phyloP scores from a whole-genome alignment of 306 rosid species.

The Clitoria ternatea region DNA sequence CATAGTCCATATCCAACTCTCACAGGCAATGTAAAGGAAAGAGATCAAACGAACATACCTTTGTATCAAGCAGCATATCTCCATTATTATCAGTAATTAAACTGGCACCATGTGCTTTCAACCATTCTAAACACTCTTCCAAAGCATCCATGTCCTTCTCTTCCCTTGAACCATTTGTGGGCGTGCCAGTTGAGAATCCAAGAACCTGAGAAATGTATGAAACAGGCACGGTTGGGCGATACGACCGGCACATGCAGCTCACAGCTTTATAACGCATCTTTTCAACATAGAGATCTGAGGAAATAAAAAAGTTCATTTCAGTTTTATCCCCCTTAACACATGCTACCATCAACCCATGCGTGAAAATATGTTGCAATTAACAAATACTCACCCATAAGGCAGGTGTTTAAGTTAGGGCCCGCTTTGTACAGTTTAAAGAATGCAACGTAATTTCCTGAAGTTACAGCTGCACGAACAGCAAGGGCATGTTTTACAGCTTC shows the following conservation, averaged over 20 bases:
- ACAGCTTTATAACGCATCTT: slow-evolving; percentile 93
- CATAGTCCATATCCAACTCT: background rate
- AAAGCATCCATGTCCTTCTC: slow-evolving; percentile 60
- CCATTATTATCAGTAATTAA: slow-evolving; percentile 55
- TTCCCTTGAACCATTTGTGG: slow-evolving; percentile 40
- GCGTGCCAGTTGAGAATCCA: slow-evolving; percentile 49
- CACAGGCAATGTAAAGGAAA: background rate
- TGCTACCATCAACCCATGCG: background rate
- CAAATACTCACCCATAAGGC: slow-evolving; percentile 81
- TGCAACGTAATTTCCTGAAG: slow-evolving; percentile 77
- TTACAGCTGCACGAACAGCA: slow-evolving; percentile 90
- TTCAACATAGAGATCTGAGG: slow-evolving; percentile 82
- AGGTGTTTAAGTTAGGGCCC: slow-evolving; percentile 82
- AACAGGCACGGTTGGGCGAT: slow-evolving; percentile 87
- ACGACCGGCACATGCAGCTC: slow-evolving; percentile 90
- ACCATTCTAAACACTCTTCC: slow-evolving; percentile 92
- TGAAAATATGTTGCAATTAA: background rate
- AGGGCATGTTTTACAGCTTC: slow-evolving; percentile 91
- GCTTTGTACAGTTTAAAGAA: slow-evolving; percentile 87
- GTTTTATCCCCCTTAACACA: background rate
- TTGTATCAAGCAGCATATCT: slow-evolving; percentile 71
- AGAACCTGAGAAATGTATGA: slow-evolving; percentile 76
- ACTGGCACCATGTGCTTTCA: slow-evolving; percentile 87
- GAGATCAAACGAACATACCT: slow-evolving; percentile 50
- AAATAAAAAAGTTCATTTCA: background rate